Base-by-base conservation (phyloP, 495 filamentous ascomycete species). In the Penicillium roqueforti region DNA sequence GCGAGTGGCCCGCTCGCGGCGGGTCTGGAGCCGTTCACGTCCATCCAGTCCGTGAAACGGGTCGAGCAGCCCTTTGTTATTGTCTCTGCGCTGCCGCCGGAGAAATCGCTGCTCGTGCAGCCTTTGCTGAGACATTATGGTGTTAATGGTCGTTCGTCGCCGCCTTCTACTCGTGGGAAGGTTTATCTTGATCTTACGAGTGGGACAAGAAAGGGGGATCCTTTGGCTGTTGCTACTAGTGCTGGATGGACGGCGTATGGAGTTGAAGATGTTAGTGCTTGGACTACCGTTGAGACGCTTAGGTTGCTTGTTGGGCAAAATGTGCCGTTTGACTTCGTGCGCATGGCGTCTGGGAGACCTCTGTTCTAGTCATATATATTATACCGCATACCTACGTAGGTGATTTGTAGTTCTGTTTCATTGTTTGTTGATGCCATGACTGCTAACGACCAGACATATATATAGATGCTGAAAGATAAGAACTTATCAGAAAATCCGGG, bases 311-410 rank as follows among this genome's bases (percentile, higher is more conserved):
- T 92, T 8, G 88, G 89, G 14, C 85, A 91, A 75, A 91, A 91
- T 65, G 88, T 93, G 32, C 86, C 87, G 23, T 91, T 89, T 73
- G 89, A 89, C 69, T 93, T 93, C 73, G 88, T 91, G 32, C 68
- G 88, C 36, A 75, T 92, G 72, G 87, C 88, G 7, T 85, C 84
- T 57, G 88, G 87, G 14, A 68, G 87, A 54, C 80, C 81, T 22
- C 65, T 89, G 63, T 89, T 83, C 68, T 87, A 74, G 67, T 46
- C 40, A 19, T 49, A n/a, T 16, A 31, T 45, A 47, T 14, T 3
- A 31, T 41, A 47, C 25, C 50, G 20, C 45, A n/a, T 38, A 45
- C 42, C n/a, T 20, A 34, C 8, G 38, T 46, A 18, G 8, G 16
- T 46, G 14, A 28, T 11, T 13, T 41, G 25, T 40, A 6, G 44